Evolutionary conservation across 2,329 filamentous ascomycete species (phyloP).

Genomic region (Bipolaris victoriae): DNA sequence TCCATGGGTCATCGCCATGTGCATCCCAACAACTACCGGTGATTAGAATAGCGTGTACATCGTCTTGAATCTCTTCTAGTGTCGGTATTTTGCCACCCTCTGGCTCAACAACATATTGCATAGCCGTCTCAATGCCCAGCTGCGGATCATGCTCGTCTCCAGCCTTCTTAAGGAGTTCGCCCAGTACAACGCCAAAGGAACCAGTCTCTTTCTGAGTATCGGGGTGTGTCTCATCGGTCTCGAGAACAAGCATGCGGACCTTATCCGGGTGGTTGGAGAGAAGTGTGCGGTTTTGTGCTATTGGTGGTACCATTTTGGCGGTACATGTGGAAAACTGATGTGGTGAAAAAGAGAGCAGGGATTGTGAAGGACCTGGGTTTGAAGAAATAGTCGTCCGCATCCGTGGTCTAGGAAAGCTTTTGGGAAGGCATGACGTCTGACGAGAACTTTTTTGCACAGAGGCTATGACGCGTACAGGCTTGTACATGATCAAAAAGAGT

Average conservation of each 20-base stretch:
- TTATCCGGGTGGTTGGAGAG: slow-evolving; percentile 37
- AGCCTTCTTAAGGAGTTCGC: slow-evolving; percentile 59
- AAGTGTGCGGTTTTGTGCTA: slow-evolving; percentile 27
- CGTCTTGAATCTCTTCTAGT: slow-evolving; percentile 55
- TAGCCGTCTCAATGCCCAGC: slow-evolving; percentile 61
- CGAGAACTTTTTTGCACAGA: slow-evolving; percentile 9
- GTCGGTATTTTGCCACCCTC: slow-evolving; percentile 52
- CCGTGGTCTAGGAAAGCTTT: not conserved
- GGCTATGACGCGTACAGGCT: slow-evolving; percentile 20
- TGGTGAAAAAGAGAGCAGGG: not conserved
- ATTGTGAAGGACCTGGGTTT: not conserved
- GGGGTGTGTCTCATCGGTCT: slow-evolving; percentile 63
- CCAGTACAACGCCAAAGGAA: slow-evolving; percentile 61
- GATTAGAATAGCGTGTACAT: slow-evolving; percentile 54
- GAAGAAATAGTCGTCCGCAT: not conserved
- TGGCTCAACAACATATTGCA: slow-evolving; percentile 60
- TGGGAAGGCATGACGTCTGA: slow-evolving; percentile 7
- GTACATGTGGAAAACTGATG: slow-evolving; percentile 1
- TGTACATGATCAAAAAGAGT: slow-evolving; percentile 17
- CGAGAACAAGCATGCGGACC: slow-evolving; percentile 61
- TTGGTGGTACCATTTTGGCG: slow-evolving; percentile 32
- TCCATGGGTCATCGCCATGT: slow-evolving; percentile 55
- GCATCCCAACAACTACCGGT: slow-evolving; percentile 58
- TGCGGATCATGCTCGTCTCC: slow-evolving; percentile 61
- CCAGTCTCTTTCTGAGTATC: slow-evolving; percentile 59